Evolutionary conservation across 1,284 basidiomycete species (phyloP), one percentile per base, ranked within the genome.

Genomic region (Apiotrichum akiyoshidainum): DNA sequence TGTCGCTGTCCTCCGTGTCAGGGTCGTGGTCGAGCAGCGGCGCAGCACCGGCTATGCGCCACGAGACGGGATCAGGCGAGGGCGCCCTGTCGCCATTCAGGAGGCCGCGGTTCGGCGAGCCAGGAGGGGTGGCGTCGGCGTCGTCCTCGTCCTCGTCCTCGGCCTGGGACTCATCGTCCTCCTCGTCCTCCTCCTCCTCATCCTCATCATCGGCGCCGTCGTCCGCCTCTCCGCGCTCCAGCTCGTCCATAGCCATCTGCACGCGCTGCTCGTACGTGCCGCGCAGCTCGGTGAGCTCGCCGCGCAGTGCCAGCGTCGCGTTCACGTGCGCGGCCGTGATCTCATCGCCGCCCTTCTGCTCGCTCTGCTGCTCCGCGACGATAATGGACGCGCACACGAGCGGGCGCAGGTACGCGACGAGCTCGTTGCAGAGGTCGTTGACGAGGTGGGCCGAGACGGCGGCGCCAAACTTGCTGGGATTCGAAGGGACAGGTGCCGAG

Each of bases 361-460:
- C 14, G 13, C 35, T 13, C 19, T 54, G 42, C 33, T 63, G 59
- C 34, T 67, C 65, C 22, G 66, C 68, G 9, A 70, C 21, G 19
- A 63, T 16, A 26, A 68, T 59, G 16, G 64, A 26, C 11, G 54
- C 40, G 21, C 63, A 61, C 2, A 68, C 50, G 7, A 70, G 59
- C 12, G 49, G 59, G 34, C 46, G 53, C 22, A 70, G 58, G 48
- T 60, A 67, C 1, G 46, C 54, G 10, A 66, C 39, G 8, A 70
- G 52, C 33, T 63, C 51, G 26, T 46, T 45, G 40, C 67, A 58
- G 11, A 71, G 58, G 17, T 52, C 52, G 16, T 39, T 44, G 5
- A 71, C 47, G 26, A 31, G 7, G 4, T 3, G 26, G 42, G 65
- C 19, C 10, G 35, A n/a, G 26, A 31, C 26, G 26, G 26, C 26